phyloP scores from a whole-genome alignment of 2,329 filamentous ascomycete species.

The Moelleriella libera region DNA sequence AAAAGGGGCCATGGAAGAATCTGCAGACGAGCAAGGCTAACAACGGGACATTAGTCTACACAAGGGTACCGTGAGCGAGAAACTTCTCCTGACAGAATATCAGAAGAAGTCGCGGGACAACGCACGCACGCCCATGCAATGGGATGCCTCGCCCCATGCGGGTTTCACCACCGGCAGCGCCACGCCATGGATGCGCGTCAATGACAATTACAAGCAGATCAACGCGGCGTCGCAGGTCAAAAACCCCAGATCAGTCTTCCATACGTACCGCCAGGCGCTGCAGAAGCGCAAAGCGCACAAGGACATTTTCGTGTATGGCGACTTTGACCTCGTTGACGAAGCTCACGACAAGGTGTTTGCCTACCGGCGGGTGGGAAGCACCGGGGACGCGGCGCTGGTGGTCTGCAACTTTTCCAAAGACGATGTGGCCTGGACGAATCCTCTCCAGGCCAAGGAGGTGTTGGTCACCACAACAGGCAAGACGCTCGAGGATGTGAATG shows the following conservation, averaged over 20 bases:
- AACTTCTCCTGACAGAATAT: constrained; percentile 27
- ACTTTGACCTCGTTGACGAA: constrained; percentile 26
- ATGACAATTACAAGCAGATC: constrained; percentile 45
- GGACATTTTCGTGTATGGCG: constrained; percentile 54
- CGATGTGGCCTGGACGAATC: constrained; percentile 15
- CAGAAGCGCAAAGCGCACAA: constrained; percentile 42
- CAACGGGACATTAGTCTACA: constrained; percentile 12
- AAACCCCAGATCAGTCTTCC: constrained; percentile 36
- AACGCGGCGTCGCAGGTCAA: constrained; percentile 44
- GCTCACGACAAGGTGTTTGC: constrained; percentile 21
- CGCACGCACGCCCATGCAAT: constrained; percentile 58
- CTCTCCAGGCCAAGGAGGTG: constrained; percentile 15
- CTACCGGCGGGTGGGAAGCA: constrained; percentile 18
- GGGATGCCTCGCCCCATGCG: constrained; percentile 43
- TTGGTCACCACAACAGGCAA: constrained; percentile 18
- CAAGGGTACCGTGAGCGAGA: constrained; percentile 23
- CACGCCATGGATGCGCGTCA: constrained; percentile 57
- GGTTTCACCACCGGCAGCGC: constrained; percentile 43
- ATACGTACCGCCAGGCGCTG: constrained; percentile 49
- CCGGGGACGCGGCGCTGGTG: constrained; percentile 18
- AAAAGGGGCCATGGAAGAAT: no score
- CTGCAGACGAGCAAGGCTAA: background rate
- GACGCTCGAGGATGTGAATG: constrained; percentile 12
- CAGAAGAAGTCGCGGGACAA: constrained; percentile 53
- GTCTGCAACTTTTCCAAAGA: constrained; percentile 23